Percentiles rank a stretch among this genome's conserved stretches.
These are phyloP conservation scores for Microbotryum violaceum DNA, from an alignment of 1,284 basidiomycete species.

Conservation along the genomic window DNA sequence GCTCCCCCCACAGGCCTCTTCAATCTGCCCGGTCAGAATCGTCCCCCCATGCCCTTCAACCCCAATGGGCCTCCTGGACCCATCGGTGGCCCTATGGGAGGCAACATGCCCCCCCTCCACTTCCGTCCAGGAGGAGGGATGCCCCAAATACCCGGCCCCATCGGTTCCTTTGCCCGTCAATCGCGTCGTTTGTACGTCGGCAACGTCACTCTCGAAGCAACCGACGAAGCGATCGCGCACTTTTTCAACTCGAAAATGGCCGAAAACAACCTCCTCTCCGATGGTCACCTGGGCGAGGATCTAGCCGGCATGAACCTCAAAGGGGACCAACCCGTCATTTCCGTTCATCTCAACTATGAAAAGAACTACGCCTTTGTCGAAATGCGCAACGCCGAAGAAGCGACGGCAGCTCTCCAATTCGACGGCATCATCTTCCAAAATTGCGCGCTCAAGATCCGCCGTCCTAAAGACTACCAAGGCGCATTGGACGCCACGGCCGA, in stretches of 20 bases:
- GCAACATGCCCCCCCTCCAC: constrained; percentile 34
- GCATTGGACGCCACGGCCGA: constrained; percentile 50
- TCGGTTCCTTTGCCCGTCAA: constrained; percentile 58
- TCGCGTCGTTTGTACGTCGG: constrained; percentile 92
- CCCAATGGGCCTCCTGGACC: constrained; percentile 47
- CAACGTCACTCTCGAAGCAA: constrained; percentile 84
- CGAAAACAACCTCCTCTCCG: constrained; percentile 54
- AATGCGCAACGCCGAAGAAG: constrained; percentile 87
- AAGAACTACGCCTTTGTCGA: constrained; percentile 97
- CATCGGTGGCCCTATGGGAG: constrained; percentile 38
- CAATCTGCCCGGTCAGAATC: constrained; percentile 82
- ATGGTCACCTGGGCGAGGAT: constrained; percentile 40
- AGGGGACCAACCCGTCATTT: constrained; percentile 58
- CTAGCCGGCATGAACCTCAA: constrained; percentile 26
- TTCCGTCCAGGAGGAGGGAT: constrained; percentile 21
- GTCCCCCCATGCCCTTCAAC: constrained; percentile 67
- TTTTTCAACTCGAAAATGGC: constrained; percentile 96
- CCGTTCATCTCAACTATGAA: constrained; percentile 92
- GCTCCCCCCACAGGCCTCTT: constrained; percentile 59
- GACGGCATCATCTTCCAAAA: constrained; percentile 94
- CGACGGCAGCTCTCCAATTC: constrained; percentile 90
- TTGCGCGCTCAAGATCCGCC: constrained; percentile 83
- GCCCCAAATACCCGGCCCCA: constrained; percentile 27
- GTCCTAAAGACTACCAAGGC: constrained; percentile 86
- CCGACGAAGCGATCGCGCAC: constrained; percentile 75